phyloP scores from a whole-genome alignment of 768 basidiomycete species.

The Scleroderma citrinum region DNA sequence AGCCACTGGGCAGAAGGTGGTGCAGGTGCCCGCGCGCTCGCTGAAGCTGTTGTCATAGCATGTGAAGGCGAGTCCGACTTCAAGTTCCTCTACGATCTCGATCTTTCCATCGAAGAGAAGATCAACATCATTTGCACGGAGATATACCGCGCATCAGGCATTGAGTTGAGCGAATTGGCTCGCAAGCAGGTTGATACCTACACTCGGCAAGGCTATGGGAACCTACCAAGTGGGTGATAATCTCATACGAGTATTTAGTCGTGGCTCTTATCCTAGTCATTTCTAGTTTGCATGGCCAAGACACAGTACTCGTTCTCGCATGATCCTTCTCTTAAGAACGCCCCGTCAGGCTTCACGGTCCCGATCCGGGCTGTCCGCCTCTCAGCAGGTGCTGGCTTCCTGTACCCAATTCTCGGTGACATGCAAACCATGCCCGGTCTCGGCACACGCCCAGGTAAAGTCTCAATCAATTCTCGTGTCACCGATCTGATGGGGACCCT shows the following conservation, averaged over 20 bases:
- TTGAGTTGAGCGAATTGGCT: conserved; percentile 81
- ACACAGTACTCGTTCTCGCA: conserved; percentile 98
- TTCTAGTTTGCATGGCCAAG: conserved; percentile 92
- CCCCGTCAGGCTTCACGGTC: conserved; percentile 87
- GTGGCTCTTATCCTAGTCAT: not conserved
- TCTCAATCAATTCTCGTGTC: not conserved
- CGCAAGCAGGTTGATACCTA: conserved; percentile 85
- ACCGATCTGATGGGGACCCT: conserved; percentile 7
- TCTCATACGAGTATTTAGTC: conserved; percentile 5
- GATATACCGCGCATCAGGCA: conserved; percentile 91
- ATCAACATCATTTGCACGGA: conserved; percentile 83
- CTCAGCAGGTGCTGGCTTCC: conserved; percentile 91
- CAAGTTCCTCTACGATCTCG: conserved; percentile 88
- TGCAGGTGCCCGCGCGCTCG: conserved; percentile 81
- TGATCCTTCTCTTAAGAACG: conserved; percentile 85
- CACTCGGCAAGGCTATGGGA: conserved; percentile 79
- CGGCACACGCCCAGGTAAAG: conserved; percentile 78
- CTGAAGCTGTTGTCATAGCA: conserved; percentile 83
- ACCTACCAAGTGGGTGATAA: conserved; percentile 62
- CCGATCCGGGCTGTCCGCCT: conserved; percentile 85
- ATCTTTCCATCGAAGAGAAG: conserved; percentile 81
- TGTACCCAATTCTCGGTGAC: conserved; percentile 92
- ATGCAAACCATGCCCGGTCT: conserved; percentile 99
- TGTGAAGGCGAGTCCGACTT: conserved; percentile 82
- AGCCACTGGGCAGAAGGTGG: conserved; percentile 99